phyloP scores from a whole-genome alignment of 768 basidiomycete species.

The Lactarius sanguifluus region DNA sequence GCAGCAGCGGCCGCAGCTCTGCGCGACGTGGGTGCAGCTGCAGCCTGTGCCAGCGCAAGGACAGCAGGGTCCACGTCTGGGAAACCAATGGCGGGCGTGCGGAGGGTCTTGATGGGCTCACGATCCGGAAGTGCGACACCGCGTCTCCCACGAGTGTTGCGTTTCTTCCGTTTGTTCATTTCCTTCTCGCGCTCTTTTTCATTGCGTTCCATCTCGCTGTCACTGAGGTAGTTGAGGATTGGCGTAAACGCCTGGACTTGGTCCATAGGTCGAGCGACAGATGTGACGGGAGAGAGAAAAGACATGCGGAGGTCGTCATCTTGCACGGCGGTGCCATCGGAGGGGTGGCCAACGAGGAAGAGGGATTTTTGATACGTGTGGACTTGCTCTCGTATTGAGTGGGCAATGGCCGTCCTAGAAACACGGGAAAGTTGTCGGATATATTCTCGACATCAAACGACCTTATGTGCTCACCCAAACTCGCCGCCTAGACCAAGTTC shows the following conservation, averaged over 20 bases:
- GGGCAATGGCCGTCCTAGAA: conserved; percentile 86
- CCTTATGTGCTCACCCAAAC: conserved; percentile 66
- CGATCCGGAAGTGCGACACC: conserved; percentile 89
- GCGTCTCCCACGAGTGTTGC: conserved; percentile 76
- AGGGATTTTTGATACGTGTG: conserved; percentile 90
- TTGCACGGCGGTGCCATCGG: conserved; percentile 71
- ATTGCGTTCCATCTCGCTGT: conserved; percentile 82
- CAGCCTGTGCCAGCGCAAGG: conserved; percentile 62
- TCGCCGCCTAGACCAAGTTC: conserved; percentile 91
- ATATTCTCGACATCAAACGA: background rate
- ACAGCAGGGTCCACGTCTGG: conserved; percentile 74
- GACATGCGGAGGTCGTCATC: conserved; percentile 92
- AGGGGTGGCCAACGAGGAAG: conserved; percentile 84
- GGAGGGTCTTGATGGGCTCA: conserved; percentile 87
- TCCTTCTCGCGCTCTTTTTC: conserved; percentile 97
- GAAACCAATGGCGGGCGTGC: conserved; percentile 85
- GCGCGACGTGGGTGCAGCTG: conserved; percentile 66
- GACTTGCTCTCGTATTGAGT: conserved; percentile 94
- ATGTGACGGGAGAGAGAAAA: conserved; percentile 78
- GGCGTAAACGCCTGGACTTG: conserved; percentile 84
- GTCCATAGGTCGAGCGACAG: conserved; percentile 70
- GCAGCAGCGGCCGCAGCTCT: conserved; percentile 88
- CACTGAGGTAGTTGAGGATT: conserved; percentile 82
- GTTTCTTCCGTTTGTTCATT: conserved; percentile 77
- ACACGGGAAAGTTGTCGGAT: background rate